Evolutionary conservation across 345 rosid species (phyloP).

Genomic region (Lepidium sativum): DNA sequence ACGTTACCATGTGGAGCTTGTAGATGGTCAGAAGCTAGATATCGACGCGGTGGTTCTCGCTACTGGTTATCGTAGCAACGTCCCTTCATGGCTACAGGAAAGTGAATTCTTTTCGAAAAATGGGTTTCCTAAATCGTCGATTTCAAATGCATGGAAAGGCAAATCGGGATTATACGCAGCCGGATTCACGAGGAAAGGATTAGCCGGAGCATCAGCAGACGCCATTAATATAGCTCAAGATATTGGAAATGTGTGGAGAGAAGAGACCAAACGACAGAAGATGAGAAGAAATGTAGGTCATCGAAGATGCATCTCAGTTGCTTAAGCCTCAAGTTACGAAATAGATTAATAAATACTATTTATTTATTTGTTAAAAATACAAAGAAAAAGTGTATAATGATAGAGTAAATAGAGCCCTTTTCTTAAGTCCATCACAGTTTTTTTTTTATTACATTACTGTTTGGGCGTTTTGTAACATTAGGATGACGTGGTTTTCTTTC

Average conservation of each 20-base stretch:
- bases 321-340: slow-evolving; percentile 13
- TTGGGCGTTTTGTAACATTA: slow-evolving; percentile 44
- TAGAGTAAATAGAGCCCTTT: slow-evolving; percentile 41
- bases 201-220: slow-evolving; percentile 72
- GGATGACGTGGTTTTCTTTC: slow-evolving; percentile 42
- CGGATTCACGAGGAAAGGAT: slow-evolving; percentile 84
- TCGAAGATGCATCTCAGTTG: slow-evolving; percentile 57
- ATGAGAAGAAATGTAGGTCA: slow-evolving; percentile 45
- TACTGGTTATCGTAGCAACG: slow-evolving; percentile 71
- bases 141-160: slow-evolving; percentile 81
- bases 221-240: slow-evolving; percentile 69
- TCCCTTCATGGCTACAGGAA: slow-evolving; percentile 76
- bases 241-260: slow-evolving; percentile 67
- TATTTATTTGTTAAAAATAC: not conserved
- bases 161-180: slow-evolving; percentile 71
- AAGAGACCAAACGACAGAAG: slow-evolving; percentile 57
- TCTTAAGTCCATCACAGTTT: slow-evolving; percentile 32
- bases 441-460: slow-evolving; percentile 18
- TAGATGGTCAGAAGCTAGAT: slow-evolving; percentile 42
- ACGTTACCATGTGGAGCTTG: slow-evolving; percentile 47
- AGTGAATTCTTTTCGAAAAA: slow-evolving; percentile 68
- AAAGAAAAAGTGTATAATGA: not conserved
- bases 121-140: slow-evolving; percentile 51
- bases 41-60: slow-evolving; percentile 64
- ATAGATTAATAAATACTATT: not conserved